Base-by-base conservation (phyloP, 495 filamentous ascomycete species). In the Neurospora terricola region DNA sequence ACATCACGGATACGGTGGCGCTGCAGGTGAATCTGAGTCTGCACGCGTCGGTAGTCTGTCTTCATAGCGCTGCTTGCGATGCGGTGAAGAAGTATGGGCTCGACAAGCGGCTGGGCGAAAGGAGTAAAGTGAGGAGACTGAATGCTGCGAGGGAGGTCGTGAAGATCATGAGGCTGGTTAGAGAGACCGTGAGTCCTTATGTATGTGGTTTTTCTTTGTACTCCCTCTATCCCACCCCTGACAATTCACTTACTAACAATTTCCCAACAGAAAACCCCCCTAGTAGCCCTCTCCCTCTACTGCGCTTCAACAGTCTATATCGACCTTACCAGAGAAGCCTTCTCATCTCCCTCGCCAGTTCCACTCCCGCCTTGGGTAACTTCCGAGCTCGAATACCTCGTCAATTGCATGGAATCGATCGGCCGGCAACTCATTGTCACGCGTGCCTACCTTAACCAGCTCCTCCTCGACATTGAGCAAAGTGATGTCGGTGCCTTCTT, bases 21-120 rank as follows among this genome's bases (percentile, higher is more conserved):
- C 76, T 85, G 7, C 81, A 84, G 69, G 80, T 79, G 12, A 86
- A 86, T 66, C 74, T 86, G 38, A 86, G 84, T 62, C 72, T 86
- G 0, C 84, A 86, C 69, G 83, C 82, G 2, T 77, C 82, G 3
- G 74, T 83, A 45, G 85, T 85, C 42, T 83, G 81, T 69, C 80
- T 86, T 21, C 84, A 86, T 72, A 80, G 80, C 62, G 77, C 80
- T 6, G 83, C 84, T 6, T 78, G 80, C 10, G 82, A 85, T 8
- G 82, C 74, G 69, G 82, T 80, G 38, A 81, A 84, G n/a, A 78
- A 79, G 38, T 76, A 78, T 69, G 78, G 81, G 16, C 74, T 85
- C 30, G 74, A 79, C 2, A 76, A 76, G 10, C 76, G 70, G 30
- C 74, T 80, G n/a, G 78, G 78, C 54, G 77, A 81, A 38, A 69